A percentile compares a stretch with the other conserved stretches of the same genome.
Conservation (phyloP, 768 basidiomycete species). For the Amanita pallidorosea region DNA sequence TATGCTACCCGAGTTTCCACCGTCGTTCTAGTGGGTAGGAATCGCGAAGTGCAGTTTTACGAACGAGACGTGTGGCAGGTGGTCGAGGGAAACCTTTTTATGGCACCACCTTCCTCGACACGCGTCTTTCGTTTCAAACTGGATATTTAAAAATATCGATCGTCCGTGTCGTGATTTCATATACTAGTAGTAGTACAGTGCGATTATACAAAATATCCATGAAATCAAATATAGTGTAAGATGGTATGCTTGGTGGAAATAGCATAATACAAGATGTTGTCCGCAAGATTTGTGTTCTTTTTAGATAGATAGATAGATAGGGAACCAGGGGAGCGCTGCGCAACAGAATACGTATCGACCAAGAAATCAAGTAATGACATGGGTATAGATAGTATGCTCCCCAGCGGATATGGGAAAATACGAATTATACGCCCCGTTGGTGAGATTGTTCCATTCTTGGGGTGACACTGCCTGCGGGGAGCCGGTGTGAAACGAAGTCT, state of each 20-base stretch:
- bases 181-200: conserved; percentile 11
- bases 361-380: conserved; percentile 35
- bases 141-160: conserved; percentile 9
- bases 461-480: conserved; percentile 39
- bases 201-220: conserved; percentile 7
- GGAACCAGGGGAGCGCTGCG: conserved; percentile 5
- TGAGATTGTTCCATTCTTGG: conserved; percentile 53
- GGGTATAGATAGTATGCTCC: conserved; percentile 46
- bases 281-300: background rate
- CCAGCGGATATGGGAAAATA: conserved; percentile 53
- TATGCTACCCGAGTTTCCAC: conserved; percentile 73
- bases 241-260: background rate
- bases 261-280: conserved; percentile 5
- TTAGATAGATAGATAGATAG: conserved; percentile 1
- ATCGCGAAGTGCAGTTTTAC: conserved; percentile 52
- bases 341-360: conserved; percentile 4
- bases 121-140: conserved; percentile 43
- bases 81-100: conserved; percentile 26
- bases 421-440: conserved; percentile 47
- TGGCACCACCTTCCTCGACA: conserved; percentile 30
- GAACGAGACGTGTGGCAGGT: conserved; percentile 64
- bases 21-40: conserved; percentile 51
- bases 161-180: background rate
- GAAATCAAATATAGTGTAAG: conserved; percentile 1
- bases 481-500: conserved; percentile 32